These are phyloP conservation scores for Neoarthrinium moseri DNA, from an alignment of 2,329 filamentous ascomycete genomes.

Conservation along the genomic window DNA sequence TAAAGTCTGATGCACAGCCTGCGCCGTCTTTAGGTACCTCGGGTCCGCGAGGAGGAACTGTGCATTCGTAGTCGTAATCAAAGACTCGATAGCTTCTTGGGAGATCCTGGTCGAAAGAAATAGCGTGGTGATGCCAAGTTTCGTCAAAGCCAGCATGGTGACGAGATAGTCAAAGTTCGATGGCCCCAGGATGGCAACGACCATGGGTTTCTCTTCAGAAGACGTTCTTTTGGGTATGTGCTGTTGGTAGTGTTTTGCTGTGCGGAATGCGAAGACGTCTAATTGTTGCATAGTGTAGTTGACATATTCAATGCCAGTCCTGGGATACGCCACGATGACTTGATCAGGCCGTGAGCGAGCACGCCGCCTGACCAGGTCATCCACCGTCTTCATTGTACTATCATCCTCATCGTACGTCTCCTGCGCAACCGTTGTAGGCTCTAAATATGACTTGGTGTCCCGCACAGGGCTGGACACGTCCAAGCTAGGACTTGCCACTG, in stretches of 20 bases:
- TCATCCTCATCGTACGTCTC: slow-evolving; percentile 11
- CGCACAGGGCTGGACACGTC: too few relatives aligned
- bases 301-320: slow-evolving; percentile 39
- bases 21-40: slow-evolving; percentile 20
- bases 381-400: slow-evolving; percentile 27
- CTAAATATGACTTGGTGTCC: neutral
- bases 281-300: slow-evolving; percentile 46
- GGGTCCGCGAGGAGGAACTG: slow-evolving; percentile 23
- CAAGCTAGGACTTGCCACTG: too few relatives aligned
- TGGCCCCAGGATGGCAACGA: slow-evolving; percentile 49
- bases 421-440: neutral
- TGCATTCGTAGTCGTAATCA: slow-evolving; percentile 24
- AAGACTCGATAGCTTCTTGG: slow-evolving; percentile 27
- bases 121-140: slow-evolving; percentile 50
- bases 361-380: slow-evolving; percentile 36
- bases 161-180: slow-evolving; percentile 56
- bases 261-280: slow-evolving; percentile 35
- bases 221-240: slow-evolving; percentile 11
- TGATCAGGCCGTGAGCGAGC: slow-evolving; percentile 31
- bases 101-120: slow-evolving; percentile 35
- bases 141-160: slow-evolving; percentile 50
- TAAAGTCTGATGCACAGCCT: slow-evolving; percentile 14
- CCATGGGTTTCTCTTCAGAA: slow-evolving; percentile 22
- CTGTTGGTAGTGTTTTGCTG: slow-evolving; percentile 19
- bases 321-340: slow-evolving; percentile 42